phyloP scores from a whole-genome alignment of 768 basidiomycete genomes.

The Trametes sanguinea region DNA sequence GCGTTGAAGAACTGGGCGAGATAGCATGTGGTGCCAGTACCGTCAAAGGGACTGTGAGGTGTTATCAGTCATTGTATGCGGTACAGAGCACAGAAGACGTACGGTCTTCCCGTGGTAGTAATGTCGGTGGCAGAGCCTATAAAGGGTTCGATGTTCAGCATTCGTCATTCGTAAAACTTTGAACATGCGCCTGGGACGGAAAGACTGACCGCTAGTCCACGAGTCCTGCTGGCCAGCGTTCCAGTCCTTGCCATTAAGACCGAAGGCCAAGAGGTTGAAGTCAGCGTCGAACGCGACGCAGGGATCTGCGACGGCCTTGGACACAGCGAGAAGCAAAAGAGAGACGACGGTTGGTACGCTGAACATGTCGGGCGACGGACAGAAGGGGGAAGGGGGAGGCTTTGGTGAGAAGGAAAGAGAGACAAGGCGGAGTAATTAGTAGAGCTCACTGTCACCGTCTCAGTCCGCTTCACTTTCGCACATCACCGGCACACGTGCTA shows the following conservation, averaged over 20 bases:
- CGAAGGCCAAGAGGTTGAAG: conserved; percentile 88
- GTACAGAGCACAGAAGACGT: conserved; percentile 33
- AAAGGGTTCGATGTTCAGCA: neutral
- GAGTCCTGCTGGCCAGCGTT: conserved; percentile 68
- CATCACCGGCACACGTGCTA: conserved; percentile 1
- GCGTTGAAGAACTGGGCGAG: conserved; percentile 83
- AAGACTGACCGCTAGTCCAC: conserved; percentile 58
- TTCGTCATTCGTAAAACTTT: neutral
- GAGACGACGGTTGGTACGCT: conserved; percentile 46
- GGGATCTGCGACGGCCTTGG: conserved; percentile 42
- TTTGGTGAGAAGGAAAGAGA: neutral
- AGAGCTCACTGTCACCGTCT: no score
- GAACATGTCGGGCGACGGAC: conserved; percentile 35
- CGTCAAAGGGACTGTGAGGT: conserved; percentile 60
- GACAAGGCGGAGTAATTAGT: neutral
- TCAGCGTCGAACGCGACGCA: conserved; percentile 79
- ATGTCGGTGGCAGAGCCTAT: conserved; percentile 64
- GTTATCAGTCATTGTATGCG: conserved; percentile 2
- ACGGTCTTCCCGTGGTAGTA: conserved; percentile 78
- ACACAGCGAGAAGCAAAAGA: conserved; percentile 51
- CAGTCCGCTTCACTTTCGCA: no score
- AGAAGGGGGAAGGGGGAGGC: neutral
- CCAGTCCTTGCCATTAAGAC: conserved; percentile 82
- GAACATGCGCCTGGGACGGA: no score
- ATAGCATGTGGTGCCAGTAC: conserved; percentile 66